These are phyloP conservation scores for Aspergillus pseudonomiae DNA, from an alignment of 2,329 filamentous ascomycete genomes.

Conservation along the genomic window DNA sequence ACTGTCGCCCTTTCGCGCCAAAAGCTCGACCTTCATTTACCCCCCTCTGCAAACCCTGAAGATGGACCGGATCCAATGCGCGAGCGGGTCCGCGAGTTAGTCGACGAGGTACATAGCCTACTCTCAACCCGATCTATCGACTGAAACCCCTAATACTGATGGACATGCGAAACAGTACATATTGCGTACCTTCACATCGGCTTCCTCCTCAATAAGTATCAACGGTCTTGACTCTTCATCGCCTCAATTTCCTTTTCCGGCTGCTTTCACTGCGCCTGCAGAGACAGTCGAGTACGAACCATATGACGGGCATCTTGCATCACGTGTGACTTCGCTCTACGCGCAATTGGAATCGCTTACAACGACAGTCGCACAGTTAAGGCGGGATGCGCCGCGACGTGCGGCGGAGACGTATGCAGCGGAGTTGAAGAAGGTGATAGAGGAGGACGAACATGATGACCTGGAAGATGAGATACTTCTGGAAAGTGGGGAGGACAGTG, in stretches of 20 bases:
- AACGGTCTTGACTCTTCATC: constrained; percentile 49
- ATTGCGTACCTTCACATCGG: constrained; percentile 46
- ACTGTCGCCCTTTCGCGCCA: constrained; percentile 47
- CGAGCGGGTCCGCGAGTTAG: constrained; percentile 45
- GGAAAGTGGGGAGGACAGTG: constrained; percentile 21
- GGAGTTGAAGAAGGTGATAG: constrained; percentile 36
- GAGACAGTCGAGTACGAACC: constrained; percentile 53
- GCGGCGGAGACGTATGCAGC: constrained; percentile 46
- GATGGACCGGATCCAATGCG: constrained; percentile 46
- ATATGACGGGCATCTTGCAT: constrained; percentile 48
- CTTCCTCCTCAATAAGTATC: constrained; percentile 49
- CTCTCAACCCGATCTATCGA: not conserved
- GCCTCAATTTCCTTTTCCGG: constrained; percentile 35
- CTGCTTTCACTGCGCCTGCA: constrained; percentile 35
- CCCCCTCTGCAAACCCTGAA: constrained; percentile 45
- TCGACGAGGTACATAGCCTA: constrained; percentile 40
- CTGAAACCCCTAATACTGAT: constrained; percentile 5
- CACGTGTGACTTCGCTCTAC: constrained; percentile 48
- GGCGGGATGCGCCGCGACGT: constrained; percentile 47
- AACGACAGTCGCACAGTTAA: constrained; percentile 49
- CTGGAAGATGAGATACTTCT: constrained; percentile 51
- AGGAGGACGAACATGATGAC: constrained; percentile 56
- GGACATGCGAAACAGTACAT: constrained; percentile 41
- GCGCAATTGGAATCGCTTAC: constrained; percentile 52
- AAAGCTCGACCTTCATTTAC: constrained; percentile 53